Base-by-base conservation (phyloP, 2,329 filamentous ascomycete genomes). In the Aspergillus japonicus region DNA sequence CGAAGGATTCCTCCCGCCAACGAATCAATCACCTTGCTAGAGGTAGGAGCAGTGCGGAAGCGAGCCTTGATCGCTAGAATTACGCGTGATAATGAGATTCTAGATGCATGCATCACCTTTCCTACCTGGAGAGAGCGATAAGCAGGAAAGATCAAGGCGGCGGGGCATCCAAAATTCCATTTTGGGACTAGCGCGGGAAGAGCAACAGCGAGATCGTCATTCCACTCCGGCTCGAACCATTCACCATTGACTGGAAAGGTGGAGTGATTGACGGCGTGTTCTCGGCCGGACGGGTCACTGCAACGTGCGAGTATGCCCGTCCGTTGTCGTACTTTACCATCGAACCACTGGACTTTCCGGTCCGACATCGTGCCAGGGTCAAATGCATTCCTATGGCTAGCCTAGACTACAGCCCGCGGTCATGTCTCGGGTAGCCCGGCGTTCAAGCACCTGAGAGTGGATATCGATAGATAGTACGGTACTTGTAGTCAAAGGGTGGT, bases 111-210 rank as follows among this genome's bases (percentile, higher is more conserved):
- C 14, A 35, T 48, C 21, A 29, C 10, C 42, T 16, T 16, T 7
- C 33, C 26, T 55, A 39, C 26, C 26, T 47, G 39, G 47, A 29
- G 44, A 47, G 26, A 8, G 42, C 11, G 26, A 23, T 21, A 35
- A 55, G 31, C 47, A 47, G 33, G 23, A 47, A 47, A 47, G 42
- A 16, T 14, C 19, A 31, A 23, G 23, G 29, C 42, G 53, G 23
- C 24, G 53, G 42, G 53, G 53, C 42, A 47, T 33, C 23, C 23
- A 55, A 55, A 55, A 48, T 55, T 55, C 53, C 53, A 31, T 47
- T 47, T 33, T 29, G 21, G 42, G 53, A 55, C 42, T 55, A 55
- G 53, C 42, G 53, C 26, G 10, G 21, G 24, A 19, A 21, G n/a
- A 31, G 53, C 42, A 26, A 21, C 6, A 7, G 39, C 39, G 16